A percentile compares a stretch with the other conserved stretches of the same genome.
These are phyloP conservation scores for Ophiocordyceps australis DNA, from an alignment of 2,329 filamentous ascomycete species.

Conservation along the genomic window DNA sequence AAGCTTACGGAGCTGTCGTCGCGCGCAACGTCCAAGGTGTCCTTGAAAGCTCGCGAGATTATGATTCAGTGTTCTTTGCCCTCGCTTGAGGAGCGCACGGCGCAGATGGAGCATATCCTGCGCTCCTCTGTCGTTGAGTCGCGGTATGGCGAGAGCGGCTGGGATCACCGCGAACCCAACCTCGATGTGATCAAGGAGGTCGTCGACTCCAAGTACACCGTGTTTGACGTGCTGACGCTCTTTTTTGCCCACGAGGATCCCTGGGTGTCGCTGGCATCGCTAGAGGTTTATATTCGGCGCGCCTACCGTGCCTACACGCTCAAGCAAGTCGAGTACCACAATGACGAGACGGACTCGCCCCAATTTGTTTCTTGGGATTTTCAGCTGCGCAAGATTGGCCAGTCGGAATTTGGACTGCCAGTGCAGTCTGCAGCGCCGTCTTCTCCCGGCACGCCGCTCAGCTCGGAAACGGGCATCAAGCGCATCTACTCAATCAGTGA, in stretches of 20 bases:
- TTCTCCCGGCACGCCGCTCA: conserved; percentile 58
- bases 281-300: conserved; percentile 91
- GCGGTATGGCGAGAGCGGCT: conserved; percentile 91
- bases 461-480: conserved; percentile 44
- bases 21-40: conserved; percentile 76
- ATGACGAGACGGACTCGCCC: conserved; percentile 48
- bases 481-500: conserved; percentile 91
- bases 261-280: conserved; percentile 82
- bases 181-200: conserved; percentile 90
- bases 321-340: conserved; percentile 77
- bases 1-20: conserved; percentile 77
- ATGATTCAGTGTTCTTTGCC: conserved; percentile 95
- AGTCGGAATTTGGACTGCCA: conserved; percentile 75
- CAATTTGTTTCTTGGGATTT: conserved; percentile 93
- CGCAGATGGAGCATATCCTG: conserved; percentile 97
- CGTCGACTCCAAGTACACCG: conserved; percentile 95
- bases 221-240: conserved; percentile 85
- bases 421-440: conserved; percentile 67
- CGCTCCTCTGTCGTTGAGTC: conserved; percentile 91
- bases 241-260: conserved; percentile 93
- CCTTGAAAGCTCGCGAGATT: conserved; percentile 90
- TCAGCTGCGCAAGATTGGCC: conserved; percentile 77
- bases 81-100: conserved; percentile 82
- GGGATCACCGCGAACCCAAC: conserved; percentile 88
- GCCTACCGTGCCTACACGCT: conserved; percentile 93